A percentile compares a stretch with the other conserved stretches of the same genome.
phyloP scores from a whole-genome alignment of 208 protist species.

The Angomonas ambiguus region DNA sequence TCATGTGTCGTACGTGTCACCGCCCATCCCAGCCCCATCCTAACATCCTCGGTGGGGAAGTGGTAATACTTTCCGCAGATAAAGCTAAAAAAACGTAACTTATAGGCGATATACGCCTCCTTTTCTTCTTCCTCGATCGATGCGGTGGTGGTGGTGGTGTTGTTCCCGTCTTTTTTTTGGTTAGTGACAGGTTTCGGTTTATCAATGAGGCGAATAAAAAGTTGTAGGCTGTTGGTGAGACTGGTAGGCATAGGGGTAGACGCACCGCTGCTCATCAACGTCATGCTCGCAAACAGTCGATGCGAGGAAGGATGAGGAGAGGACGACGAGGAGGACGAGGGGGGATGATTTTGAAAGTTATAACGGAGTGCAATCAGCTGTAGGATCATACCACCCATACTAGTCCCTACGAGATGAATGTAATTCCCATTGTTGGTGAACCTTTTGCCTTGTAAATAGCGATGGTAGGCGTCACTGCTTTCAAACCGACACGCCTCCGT shows the following conservation, averaged over 20 bases:
- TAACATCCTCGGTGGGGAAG: slow-evolving; percentile 35
- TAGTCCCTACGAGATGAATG: slow-evolving; percentile 67
- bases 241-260: not conserved
- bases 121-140: not conserved
- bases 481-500: not conserved
- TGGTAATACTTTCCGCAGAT: slow-evolving; percentile 22
- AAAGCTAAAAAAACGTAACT: slow-evolving; percentile 3
- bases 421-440: slow-evolving; percentile 8
- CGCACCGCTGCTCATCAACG: not conserved
- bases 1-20: slow-evolving; percentile 22
- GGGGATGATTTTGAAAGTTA: slow-evolving; percentile 43
- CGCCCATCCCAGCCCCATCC: slow-evolving; percentile 24
- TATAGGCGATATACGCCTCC: not conserved
- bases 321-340: slow-evolving; percentile 44
- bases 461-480: not conserved
- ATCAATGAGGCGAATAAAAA: not conserved
- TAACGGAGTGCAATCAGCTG: slow-evolving; percentile 53
- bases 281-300: not conserved
- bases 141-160: not conserved
- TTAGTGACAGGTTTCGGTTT: not conserved
- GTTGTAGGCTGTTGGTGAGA: not conserved
- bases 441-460: not conserved
- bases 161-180: not conserved
- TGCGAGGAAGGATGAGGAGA: not conserved
- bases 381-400: slow-evolving; percentile 66